Conservation (phyloP, 345 rosid genomes). For the Eutrema heterophyllum region DNA sequence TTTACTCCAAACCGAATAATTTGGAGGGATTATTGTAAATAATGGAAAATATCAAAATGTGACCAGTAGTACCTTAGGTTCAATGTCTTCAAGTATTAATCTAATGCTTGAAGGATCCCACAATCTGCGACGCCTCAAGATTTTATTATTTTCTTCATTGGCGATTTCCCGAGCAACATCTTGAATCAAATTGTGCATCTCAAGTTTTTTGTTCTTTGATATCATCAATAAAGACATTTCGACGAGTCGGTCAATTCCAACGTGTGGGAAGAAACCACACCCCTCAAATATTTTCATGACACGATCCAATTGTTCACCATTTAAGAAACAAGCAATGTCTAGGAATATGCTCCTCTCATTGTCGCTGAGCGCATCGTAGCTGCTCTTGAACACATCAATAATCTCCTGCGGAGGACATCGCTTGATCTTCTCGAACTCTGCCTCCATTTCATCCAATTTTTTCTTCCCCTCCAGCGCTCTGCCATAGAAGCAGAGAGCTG, state of each 20-base stretch:
- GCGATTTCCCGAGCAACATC: slow-evolving; percentile 18
- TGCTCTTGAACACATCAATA: slow-evolving; percentile 10
- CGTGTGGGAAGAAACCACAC: slow-evolving; percentile 20
- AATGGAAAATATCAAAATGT: neutral
- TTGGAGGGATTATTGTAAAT: neutral
- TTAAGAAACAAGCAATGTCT: slow-evolving; percentile 32
- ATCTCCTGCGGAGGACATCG: neutral
- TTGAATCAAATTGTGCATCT: slow-evolving; percentile 27
- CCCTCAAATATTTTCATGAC: slow-evolving; percentile 22
- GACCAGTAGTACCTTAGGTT: neutral
- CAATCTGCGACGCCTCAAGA: neutral
- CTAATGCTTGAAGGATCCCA: neutral
- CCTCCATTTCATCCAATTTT: neutral
- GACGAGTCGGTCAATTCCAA: slow-evolving; percentile 23
- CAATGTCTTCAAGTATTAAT: neutral
- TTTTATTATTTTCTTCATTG: neutral
- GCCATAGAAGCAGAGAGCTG: neutral
- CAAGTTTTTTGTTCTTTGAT: neutral
- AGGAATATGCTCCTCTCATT: slow-evolving; percentile 27
- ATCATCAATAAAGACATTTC: slow-evolving; percentile 13
- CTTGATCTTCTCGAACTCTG: neutral
- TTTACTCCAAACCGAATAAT: neutral
- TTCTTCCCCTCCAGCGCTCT: neutral
- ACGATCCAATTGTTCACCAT: neutral
- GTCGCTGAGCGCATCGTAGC: slow-evolving; percentile 23